A percentile compares a stretch with the other conserved stretches of the same genome.
phyloP scores from a whole-genome alignment of 2,329 filamentous ascomycete species.

The Neopestalotiopsis sp. region DNA sequence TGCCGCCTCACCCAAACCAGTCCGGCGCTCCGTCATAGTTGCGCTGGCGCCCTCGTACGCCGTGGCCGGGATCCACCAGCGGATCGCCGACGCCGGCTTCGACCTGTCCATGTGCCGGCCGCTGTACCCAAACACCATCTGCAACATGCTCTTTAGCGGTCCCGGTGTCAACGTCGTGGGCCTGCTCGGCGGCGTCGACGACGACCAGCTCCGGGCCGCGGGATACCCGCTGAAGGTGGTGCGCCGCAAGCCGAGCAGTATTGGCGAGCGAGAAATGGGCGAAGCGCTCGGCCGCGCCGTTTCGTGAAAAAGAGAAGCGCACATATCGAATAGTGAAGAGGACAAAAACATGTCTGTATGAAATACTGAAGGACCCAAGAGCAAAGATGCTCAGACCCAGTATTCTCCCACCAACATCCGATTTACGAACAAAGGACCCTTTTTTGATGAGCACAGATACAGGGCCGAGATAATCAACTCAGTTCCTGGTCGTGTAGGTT shows the following conservation, averaged over 20 bases:
- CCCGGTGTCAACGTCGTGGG: slow-evolving; percentile 16
- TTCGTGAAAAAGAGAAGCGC: neutral
- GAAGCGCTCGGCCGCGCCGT: slow-evolving; percentile 7
- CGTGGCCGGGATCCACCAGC: slow-evolving; percentile 10
- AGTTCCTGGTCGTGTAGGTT: neutral
- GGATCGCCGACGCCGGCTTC: slow-evolving; percentile 15
- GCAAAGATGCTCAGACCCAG: too few relatives aligned
- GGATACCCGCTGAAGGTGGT: slow-evolving; percentile 13
- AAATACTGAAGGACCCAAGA: too few relatives aligned
- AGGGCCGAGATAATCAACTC: neutral
- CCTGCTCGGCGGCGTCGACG: slow-evolving; percentile 18
- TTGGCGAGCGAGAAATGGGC: slow-evolving; percentile 12
- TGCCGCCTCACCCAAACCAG: neutral
- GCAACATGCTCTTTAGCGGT: slow-evolving; percentile 19
- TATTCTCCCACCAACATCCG: too few relatives aligned
- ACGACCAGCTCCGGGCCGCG: slow-evolving; percentile 9
- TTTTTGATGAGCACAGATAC: neutral
- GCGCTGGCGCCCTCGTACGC: slow-evolving; percentile 7
- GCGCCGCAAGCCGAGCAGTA: slow-evolving; percentile 14
- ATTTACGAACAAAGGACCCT: neutral
- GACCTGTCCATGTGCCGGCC: slow-evolving; percentile 17
- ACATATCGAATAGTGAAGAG: neutral
- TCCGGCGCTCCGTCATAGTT: slow-evolving; percentile 18
- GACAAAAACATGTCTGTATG: neutral
- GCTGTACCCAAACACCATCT: neutral